A percentile compares a stretch with the other conserved stretches of the same genome.
Evolutionary conservation across 805 yeast species (phyloP).

Genomic region (Debaryomyces tyrocola): DNA sequence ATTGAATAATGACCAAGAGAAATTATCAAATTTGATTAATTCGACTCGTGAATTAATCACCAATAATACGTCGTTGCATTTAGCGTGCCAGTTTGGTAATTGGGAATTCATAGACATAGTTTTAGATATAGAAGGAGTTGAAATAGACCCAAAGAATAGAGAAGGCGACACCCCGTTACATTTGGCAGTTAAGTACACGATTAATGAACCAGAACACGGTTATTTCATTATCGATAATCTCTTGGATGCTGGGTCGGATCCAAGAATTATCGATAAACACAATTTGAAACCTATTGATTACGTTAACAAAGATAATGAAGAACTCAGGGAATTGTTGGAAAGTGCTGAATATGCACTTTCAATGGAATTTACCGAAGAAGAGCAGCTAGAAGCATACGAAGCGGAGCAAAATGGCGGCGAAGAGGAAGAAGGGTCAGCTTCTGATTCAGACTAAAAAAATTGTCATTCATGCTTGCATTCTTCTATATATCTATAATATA

Average conservation of each 20-base stretch:
- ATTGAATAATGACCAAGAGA: slow-evolving; percentile 36
- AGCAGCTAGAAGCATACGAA: slow-evolving; percentile 23
- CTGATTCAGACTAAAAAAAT: slow-evolving; percentile 28
- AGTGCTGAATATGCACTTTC: slow-evolving; percentile 78
- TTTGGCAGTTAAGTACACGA: slow-evolving; percentile 73
- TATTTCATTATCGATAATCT: slow-evolving; percentile 73
- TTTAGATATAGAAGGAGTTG: slow-evolving; percentile 86
- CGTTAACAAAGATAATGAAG: slow-evolving; percentile 52
- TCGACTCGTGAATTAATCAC: slow-evolving; percentile 64
- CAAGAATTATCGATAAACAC: slow-evolving; percentile 43
- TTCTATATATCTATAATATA: slow-evolving; percentile 1
- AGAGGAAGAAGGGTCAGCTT: slow-evolving; percentile 30
- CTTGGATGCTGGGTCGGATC: slow-evolving; percentile 90
- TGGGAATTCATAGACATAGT: slow-evolving; percentile 82
- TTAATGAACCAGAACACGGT: slow-evolving; percentile 84
- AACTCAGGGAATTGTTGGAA: slow-evolving; percentile 63
- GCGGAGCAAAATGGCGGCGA: slow-evolving; percentile 39
- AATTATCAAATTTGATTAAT: slow-evolving; percentile 58
- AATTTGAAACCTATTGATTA: slow-evolving; percentile 78
- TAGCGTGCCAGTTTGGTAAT: slow-evolving; percentile 79
- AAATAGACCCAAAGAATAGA: slow-evolving; percentile 76
- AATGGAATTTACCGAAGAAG: slow-evolving; percentile 31
- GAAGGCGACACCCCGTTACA: slow-evolving; percentile 91
- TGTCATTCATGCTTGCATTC: neutral
- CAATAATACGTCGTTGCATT: slow-evolving; percentile 78